Conservation (phyloP, 495 filamentous ascomycete genomes). For the Annulohypoxylon moriforme region DNA sequence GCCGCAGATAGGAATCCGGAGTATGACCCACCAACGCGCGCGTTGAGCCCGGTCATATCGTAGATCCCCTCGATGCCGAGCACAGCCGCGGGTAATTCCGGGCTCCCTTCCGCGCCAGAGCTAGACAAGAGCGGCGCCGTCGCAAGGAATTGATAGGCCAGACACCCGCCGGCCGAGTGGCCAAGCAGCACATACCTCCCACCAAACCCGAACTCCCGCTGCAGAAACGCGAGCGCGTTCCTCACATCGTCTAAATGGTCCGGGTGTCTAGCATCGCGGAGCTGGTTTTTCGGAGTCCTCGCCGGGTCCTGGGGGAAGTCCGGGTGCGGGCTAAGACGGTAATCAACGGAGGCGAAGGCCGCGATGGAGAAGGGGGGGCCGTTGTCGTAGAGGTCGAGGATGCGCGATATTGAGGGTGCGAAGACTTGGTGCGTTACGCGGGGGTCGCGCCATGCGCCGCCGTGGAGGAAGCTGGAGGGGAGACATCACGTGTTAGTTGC, state of each 20-base stretch:
- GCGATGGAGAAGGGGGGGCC: constrained; percentile 56
- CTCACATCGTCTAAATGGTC: constrained; percentile 79
- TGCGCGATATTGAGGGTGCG: constrained; percentile 56
- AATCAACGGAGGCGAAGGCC: constrained; percentile 78
- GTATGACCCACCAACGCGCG: constrained; percentile 39
- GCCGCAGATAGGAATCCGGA: constrained; percentile 38
- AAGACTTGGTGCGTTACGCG: constrained; percentile 64
- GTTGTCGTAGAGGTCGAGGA: too few species aligned
- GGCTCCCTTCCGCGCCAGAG: not conserved
- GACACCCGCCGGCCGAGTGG: constrained; percentile 79
- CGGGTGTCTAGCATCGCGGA: constrained; percentile 70
- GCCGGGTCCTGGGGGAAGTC: constrained; percentile 62
- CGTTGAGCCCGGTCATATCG: constrained; percentile 43
- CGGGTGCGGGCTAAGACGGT: constrained; percentile 82
- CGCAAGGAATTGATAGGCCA: constrained; percentile 73
- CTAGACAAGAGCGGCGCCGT: not conserved
- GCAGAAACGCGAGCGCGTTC: constrained; percentile 69
- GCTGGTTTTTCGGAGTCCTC: constrained; percentile 45
- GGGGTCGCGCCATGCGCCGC: constrained; percentile 90
- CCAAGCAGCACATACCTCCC: constrained; percentile 73
- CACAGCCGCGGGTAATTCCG: constrained; percentile 35
- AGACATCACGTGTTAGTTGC: constrained; percentile 17
- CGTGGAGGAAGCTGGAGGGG: constrained; percentile 76
- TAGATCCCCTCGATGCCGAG: constrained; percentile 48
- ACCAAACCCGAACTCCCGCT: constrained; percentile 63